Evolutionary conservation across 2,329 filamentous ascomycete genomes (phyloP), one percentile per base, ranked within the genome.

Genomic region (Elsinoe arachidis): DNA sequence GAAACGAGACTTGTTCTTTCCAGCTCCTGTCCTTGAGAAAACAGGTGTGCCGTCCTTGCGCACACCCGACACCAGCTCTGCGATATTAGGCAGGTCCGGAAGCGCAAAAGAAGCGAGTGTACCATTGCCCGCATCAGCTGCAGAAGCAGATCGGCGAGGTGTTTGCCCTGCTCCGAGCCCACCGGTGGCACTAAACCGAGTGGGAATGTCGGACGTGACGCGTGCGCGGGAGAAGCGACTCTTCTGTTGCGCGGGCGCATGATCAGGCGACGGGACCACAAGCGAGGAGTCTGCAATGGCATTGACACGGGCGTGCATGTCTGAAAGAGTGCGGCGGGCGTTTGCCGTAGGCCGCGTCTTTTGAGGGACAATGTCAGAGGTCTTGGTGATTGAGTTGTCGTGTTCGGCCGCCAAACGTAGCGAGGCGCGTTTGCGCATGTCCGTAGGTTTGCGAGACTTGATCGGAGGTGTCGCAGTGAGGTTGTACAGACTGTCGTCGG

Each of bases 101-200:
- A 85, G 73, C 52, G 81, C 74, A 64, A 84, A 84, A 0, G 82
- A 85, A 59, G 81, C 79, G 74, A 15, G 80, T 83, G 60, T 72
- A 72, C 23, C 65, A 59, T 74, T 80, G 49, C 75, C 74, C 14
- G 70, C 66, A 15, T 66, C 68, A 56, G 66, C 66, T 39, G 64
- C 59, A 33, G 65, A 67, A 6, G 59, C 62, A 26, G 59, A 46
- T 14, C 65, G 61, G 12, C 62, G 62, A 26, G 65, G 65, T 10
- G 65, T 67, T 11, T 37, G 54, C 3, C 61, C 44, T 15, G 39
- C 15, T 5, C 53, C 55, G 3, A 65, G 61, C 10, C 61, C 63
- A 14, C 47, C 56, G 12, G 56, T 56, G 2, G 57, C 23, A n/a
- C 58, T 53, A 33, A 55, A 58, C n/a, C 52, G 39, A 7, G 38